Conservation (phyloP, 805 yeast genomes). For the Metschnikowia peoriensis region DNA sequence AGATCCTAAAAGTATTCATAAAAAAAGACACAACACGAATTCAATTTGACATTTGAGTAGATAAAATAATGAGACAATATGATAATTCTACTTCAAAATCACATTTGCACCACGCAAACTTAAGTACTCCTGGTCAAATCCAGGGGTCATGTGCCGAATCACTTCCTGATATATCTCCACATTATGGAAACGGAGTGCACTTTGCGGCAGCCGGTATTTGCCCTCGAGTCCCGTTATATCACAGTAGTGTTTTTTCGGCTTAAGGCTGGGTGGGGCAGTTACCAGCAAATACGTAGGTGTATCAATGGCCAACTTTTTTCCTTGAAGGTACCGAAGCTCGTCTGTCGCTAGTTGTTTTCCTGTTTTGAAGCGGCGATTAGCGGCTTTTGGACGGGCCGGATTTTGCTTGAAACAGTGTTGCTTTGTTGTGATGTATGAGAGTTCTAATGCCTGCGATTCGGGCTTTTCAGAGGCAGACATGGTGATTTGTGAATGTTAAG, state of each 20-base stretch:
- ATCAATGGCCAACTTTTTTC: constrained; percentile 41
- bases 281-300: constrained; percentile 68
- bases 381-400: constrained; percentile 46
- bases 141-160: constrained; percentile 78
- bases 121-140: constrained; percentile 90
- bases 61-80: neutral
- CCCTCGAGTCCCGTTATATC: constrained; percentile 90
- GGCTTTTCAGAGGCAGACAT: constrained; percentile 5
- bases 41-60: neutral
- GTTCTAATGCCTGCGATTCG: constrained; percentile 22
- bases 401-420: constrained; percentile 58
- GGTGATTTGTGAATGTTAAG: neutral
- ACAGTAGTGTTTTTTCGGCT: constrained; percentile 81
- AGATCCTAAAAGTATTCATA: no score
- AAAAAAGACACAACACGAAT: no score
- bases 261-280: constrained; percentile 83
- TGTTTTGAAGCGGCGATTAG: constrained; percentile 68
- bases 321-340: constrained; percentile 64
- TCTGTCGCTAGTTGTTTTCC: constrained; percentile 71
- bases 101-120: constrained; percentile 87
- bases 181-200: constrained; percentile 74
- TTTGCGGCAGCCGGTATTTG: constrained; percentile 69
- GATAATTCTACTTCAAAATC: constrained; percentile 49
- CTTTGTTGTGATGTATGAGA: constrained; percentile 39
- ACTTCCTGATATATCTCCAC: constrained; percentile 75